Conservation (phyloP, 768 basidiomycete genomes). For the Hemileccinum rubropunctum region DNA sequence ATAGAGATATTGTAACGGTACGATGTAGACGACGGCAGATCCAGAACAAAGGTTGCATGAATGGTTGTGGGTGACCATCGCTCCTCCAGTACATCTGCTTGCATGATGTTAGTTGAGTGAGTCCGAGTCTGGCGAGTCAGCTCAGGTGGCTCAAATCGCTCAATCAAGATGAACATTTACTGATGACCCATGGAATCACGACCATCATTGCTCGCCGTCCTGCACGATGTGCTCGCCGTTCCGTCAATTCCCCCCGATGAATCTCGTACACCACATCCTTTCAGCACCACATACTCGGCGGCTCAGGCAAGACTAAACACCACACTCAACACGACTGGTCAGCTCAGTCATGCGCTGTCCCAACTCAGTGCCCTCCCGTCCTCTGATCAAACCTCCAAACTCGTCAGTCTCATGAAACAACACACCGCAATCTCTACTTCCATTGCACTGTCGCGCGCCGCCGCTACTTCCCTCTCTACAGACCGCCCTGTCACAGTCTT, state of each 20-base stretch:
- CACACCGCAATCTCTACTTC: slow-evolving; percentile 43
- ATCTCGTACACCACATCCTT: slow-evolving; percentile 21
- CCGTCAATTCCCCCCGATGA: slow-evolving; percentile 16
- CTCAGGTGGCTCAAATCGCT: too few species aligned
- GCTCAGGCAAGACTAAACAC: slow-evolving; percentile 42
- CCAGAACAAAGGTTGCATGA: slow-evolving; percentile 3
- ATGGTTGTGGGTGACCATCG: slow-evolving; percentile 14
- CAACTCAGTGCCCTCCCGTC: slow-evolving; percentile 43
- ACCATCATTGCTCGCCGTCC: slow-evolving; percentile 23
- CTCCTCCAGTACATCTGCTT: slow-evolving; percentile 9
- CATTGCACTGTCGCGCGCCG: slow-evolving; percentile 23
- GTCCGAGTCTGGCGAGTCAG: too few species aligned
- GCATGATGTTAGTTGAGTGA: too few species aligned
- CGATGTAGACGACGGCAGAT: too few species aligned
- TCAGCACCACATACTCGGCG: slow-evolving; percentile 18
- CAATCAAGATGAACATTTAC: too few species aligned
- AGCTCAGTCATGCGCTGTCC: slow-evolving; percentile 52
- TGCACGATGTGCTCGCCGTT: slow-evolving; percentile 27
- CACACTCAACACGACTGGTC: slow-evolving; percentile 49
- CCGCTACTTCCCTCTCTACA: slow-evolving; percentile 20
- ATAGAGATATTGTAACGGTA: slow-evolving; percentile 3
- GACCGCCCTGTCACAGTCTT: slow-evolving; percentile 21
- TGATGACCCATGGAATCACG: slow-evolving; percentile 3
- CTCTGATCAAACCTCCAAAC: slow-evolving; percentile 59
- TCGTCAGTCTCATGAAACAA: slow-evolving; percentile 67